phyloP scores from a whole-genome alignment of 805 yeast genomes.

The Saccharomycopsis sp. region DNA sequence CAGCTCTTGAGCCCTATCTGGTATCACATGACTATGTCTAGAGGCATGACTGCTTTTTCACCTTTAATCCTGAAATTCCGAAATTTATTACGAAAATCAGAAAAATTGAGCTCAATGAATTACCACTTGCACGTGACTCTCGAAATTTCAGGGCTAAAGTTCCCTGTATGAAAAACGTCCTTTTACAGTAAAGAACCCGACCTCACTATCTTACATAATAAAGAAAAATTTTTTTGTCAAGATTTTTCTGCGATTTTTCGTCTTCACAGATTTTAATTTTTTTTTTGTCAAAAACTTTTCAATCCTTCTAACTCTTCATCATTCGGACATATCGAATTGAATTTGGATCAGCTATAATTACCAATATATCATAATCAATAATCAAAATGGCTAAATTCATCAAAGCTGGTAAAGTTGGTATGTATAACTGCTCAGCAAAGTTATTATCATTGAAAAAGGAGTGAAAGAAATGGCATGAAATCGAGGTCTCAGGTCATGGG shows the following conservation, averaged over 20 bases:
- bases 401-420: slow-evolving; percentile 99
- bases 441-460: neutral
- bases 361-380: slow-evolving; percentile 1
- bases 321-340: neutral
- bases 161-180: no score
- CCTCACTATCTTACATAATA: neutral
- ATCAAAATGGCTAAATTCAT: slow-evolving; percentile 91
- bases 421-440: slow-evolving; percentile 33
- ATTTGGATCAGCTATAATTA: neutral
- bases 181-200: neutral
- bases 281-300: neutral
- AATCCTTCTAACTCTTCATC: neutral
- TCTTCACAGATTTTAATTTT: neutral
- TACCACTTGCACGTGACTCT: no score
- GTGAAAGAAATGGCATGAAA: no score
- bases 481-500: no score
- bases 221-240: neutral
- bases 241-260: neutral
- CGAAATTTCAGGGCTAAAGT: no score
- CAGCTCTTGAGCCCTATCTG: no score
- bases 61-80: no score
- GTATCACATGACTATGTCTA: no score
- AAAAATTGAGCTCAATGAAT: no score
- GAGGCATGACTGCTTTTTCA: no score
- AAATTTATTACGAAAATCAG: no score